Evolutionary conservation across 192 early-diverging fungal species (phyloP), one percentile per base, ranked within the genome.

Genomic region (Podochytrium sp.): DNA sequence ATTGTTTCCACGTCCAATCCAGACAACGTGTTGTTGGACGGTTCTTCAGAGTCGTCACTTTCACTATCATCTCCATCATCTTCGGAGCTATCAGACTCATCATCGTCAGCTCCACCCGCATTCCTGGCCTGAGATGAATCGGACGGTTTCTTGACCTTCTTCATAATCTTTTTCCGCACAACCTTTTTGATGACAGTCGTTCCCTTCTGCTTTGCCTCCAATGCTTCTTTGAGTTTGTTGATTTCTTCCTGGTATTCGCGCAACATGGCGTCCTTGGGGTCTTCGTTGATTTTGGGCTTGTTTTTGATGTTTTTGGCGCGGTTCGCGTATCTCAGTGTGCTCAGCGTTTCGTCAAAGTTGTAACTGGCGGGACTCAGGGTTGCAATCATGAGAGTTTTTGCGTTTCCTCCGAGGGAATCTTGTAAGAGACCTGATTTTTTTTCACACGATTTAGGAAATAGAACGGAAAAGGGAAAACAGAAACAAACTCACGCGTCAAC

Each of bases 341-440:
- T 79, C 33, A 90, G 63, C 0, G 89, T 89, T 63, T 90, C 89
- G 39, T 90, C 89, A 71, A 65, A 89, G 72, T 90, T 89, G 74
- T 87, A 87, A 37, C 70, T 78, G 18, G 89, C 89, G 0, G 87
- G 89, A 49, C 75, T 78, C 30, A 90, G 65, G 27, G 89, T 89
- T 5, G 89, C 89, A 47, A 90, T 84, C 89, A 90, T 90, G 6
- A 90, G 69, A 12, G 88, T 90, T 81, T 89, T 90, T 27, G 88
- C 81, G 59, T 90, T 90, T 32, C 88, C 88, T 52, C 88, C 88
- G 2, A 90, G 72, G 16, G 88, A 90, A 73, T 90, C 88, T 70
- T 90, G 88, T 23, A 90, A 61, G 42, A 90, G 71, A 51, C 86
- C 80, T 86, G 52, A n/a, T 58, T 50, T 42, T 73, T 32, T 38